Conservation (phyloP, 78 protist genomes). For the Speleostelium caveatum region DNA sequence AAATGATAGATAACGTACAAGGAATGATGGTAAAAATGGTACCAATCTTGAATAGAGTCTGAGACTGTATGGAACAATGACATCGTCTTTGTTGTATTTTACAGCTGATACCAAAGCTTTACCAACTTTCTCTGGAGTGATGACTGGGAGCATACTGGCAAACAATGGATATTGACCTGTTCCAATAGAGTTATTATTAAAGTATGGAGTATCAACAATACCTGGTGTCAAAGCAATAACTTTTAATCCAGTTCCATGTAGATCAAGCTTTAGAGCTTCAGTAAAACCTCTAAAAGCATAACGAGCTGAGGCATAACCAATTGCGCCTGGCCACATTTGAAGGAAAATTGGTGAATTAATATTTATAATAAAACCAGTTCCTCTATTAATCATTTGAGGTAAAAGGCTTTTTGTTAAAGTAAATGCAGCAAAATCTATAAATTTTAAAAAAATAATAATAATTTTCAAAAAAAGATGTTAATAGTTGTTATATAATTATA, state of each 20-base stretch:
- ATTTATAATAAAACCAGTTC: constrained; percentile 52
- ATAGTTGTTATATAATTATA: not conserved
- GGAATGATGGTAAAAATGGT: too few species aligned
- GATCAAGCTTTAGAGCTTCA: constrained; percentile 1
- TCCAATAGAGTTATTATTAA: constrained; percentile 22
- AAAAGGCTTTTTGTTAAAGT: constrained; percentile 14
- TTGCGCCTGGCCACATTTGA: constrained; percentile 40
- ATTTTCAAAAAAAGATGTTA: not conserved
- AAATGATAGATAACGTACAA: too few species aligned
- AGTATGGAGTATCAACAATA: constrained; percentile 20
- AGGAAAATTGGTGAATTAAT: constrained; percentile 50
- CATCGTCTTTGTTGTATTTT: too few species aligned
- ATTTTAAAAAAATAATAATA: not conserved
- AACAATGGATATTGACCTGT: constrained; percentile 2
- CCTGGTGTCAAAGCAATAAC: constrained; percentile 58
- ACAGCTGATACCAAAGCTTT: not conserved
- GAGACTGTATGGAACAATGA: not conserved
- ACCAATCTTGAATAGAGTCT: too few species aligned
- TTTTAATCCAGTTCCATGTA: constrained; percentile 16
- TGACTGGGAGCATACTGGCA: not conserved
- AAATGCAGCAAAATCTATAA: constrained; percentile 62
- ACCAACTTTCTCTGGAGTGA: not conserved
- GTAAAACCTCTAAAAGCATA: constrained; percentile 57
- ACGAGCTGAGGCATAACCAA: constrained; percentile 57
- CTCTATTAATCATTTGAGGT: constrained; percentile 7